phyloP scores from a whole-genome alignment of 768 basidiomycete genomes.

The Termitomyces eurrhizus region DNA sequence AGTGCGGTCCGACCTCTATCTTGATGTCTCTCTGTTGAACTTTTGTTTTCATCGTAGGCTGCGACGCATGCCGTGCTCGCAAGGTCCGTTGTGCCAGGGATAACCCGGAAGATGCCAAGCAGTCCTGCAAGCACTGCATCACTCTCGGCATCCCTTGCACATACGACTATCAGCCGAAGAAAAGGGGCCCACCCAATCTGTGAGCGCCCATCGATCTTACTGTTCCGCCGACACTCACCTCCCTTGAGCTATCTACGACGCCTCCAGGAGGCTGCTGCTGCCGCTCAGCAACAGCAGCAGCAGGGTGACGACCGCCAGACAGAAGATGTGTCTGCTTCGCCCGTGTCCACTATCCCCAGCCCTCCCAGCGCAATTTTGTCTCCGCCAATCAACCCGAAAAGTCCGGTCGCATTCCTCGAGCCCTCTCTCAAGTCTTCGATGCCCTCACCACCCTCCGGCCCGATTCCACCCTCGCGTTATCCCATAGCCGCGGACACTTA shows the following conservation, averaged over 20 bases:
- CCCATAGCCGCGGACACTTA: slow-evolving; percentile 68
- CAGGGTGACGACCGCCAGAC: slow-evolving; percentile 24
- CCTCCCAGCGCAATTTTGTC: slow-evolving; percentile 46
- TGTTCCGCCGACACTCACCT: slow-evolving; percentile 4
- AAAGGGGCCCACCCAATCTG: slow-evolving; percentile 90
- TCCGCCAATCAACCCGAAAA: slow-evolving; percentile 39
- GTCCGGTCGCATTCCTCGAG: slow-evolving; percentile 52
- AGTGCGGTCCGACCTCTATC: slow-evolving; percentile 34
- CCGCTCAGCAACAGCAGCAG: slow-evolving; percentile 31
- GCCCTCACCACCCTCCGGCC: slow-evolving; percentile 34
- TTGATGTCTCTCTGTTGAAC: slow-evolving; percentile 5
- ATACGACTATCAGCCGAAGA: slow-evolving; percentile 92
- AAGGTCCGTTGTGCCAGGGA: slow-evolving; percentile 85
- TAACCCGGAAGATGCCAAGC: slow-evolving; percentile 70
- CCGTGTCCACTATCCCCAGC: slow-evolving; percentile 45
- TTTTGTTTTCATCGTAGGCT: slow-evolving; percentile 45
- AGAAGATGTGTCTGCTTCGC: slow-evolving; percentile 40
- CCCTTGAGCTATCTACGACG: slow-evolving; percentile 65
- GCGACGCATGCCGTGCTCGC: slow-evolving; percentile 82
- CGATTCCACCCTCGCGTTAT: slow-evolving; percentile 65
- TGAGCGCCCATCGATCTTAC: slow-evolving; percentile 32
- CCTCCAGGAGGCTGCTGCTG: slow-evolving; percentile 71
- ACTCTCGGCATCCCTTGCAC: slow-evolving; percentile 81
- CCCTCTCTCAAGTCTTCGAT: slow-evolving; percentile 36
- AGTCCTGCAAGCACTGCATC: slow-evolving; percentile 84